Percentiles rank a stretch among this genome's conserved stretches.
Evolutionary conservation across 345 rosid species (phyloP).

Genomic region (Fremontodendron californicum): DNA sequence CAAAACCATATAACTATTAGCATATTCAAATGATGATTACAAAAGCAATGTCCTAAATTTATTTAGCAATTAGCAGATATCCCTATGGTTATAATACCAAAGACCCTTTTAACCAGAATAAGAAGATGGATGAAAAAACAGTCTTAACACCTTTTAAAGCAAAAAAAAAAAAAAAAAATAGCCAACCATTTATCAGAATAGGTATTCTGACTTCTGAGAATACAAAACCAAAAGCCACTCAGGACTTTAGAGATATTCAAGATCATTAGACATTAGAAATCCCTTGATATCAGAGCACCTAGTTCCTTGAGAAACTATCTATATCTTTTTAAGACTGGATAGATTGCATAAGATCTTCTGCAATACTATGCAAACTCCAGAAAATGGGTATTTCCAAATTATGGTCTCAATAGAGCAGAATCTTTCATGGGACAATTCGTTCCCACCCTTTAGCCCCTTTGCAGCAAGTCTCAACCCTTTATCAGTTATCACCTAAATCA

Average conservation of each 20-base stretch:
- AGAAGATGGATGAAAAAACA: not conserved
- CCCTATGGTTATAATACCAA: not conserved
- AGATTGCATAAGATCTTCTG: not conserved
- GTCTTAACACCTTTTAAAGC: not conserved
- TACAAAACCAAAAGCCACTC: not conserved
- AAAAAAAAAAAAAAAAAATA: not conserved
- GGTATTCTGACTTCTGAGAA: slow-evolving; percentile 4
- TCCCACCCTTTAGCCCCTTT: not conserved
- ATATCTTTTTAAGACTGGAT: not conserved
- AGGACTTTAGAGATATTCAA: slow-evolving; percentile 1
- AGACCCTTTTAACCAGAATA: not conserved
- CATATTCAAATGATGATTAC: not conserved
- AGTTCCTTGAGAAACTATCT: not conserved
- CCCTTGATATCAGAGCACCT: not conserved
- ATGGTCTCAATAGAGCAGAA: not conserved
- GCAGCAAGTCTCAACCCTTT: not conserved
- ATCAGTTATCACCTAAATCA: not conserved
- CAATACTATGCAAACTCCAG: not conserved
- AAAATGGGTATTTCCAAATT: slow-evolving; percentile 2
- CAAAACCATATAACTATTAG: slow-evolving; percentile 7
- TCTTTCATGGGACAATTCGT: not conserved
- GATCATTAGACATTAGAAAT: slow-evolving; percentile 1
- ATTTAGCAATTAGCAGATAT: slow-evolving; percentile 1
- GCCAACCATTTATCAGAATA: not conserved
- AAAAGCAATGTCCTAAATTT: not conserved